phyloP scores from a whole-genome alignment of 352 stramenopile genomes.

The Globisporangium camurandrum region DNA sequence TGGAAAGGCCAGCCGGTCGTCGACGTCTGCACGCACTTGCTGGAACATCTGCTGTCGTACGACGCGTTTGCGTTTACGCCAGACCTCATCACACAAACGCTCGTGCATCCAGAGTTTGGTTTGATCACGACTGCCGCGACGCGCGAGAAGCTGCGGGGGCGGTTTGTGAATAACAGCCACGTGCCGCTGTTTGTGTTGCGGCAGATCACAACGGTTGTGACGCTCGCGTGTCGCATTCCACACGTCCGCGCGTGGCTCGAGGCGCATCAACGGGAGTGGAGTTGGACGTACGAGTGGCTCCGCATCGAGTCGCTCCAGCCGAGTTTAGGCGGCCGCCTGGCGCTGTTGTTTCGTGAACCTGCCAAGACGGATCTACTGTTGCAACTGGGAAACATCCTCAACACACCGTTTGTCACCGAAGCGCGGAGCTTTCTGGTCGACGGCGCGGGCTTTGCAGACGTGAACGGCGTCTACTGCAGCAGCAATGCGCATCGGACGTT shows the following conservation, averaged over 20 bases:
- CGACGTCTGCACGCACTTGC: slow-evolving; percentile 52
- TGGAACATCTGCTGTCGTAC: slow-evolving; percentile 59
- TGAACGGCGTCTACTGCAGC: slow-evolving; percentile 94
- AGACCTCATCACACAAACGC: slow-evolving; percentile 60
- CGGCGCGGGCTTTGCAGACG: slow-evolving; percentile 79
- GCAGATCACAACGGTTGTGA: slow-evolving; percentile 60
- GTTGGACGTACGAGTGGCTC: slow-evolving; percentile 87
- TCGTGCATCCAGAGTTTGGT: slow-evolving; percentile 58
- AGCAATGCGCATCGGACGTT: slow-evolving; percentile 73
- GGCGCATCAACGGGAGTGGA: slow-evolving; percentile 48
- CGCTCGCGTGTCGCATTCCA: slow-evolving; percentile 60
- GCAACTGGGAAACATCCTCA: slow-evolving; percentile 52
- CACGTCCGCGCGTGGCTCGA: slow-evolving; percentile 47
- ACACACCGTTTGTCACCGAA: slow-evolving; percentile 61
- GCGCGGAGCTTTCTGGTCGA: slow-evolving; percentile 85
- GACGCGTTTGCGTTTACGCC: slow-evolving; percentile 49
- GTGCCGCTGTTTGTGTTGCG: slow-evolving; percentile 77
- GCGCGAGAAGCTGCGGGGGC: slow-evolving; percentile 52
- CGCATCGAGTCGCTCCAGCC: slow-evolving; percentile 78
- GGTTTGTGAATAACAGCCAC: slow-evolving; percentile 61
- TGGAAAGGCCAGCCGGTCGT: slow-evolving; percentile 85
- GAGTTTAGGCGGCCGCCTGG: slow-evolving; percentile 58
- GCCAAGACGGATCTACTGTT: slow-evolving; percentile 69
- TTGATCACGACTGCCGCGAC: slow-evolving; percentile 61
- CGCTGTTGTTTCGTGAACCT: slow-evolving; percentile 54